A percentile compares a stretch with the other conserved stretches of the same genome.
Evolutionary conservation across 2,329 filamentous ascomycete genomes (phyloP).

Genomic region (Myriosclerotinia curreyana): DNA sequence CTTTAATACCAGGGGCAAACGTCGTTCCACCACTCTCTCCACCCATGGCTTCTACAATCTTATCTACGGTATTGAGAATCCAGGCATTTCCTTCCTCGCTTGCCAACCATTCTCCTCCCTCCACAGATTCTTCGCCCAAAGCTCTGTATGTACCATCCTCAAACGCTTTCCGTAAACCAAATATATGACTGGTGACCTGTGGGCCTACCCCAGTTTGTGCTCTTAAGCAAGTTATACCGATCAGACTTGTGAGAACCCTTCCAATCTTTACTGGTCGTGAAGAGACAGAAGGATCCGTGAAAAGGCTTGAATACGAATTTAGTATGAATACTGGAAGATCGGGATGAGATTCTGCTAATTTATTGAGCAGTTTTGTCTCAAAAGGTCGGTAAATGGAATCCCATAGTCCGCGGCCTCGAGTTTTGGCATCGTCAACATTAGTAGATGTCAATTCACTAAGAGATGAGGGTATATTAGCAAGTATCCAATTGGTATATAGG

Average conservation of each 20-base stretch:
- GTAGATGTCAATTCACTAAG: constrained; percentile 32
- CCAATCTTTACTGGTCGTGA: constrained; percentile 55
- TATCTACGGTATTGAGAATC: constrained; percentile 60
- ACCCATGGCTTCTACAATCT: constrained; percentile 53
- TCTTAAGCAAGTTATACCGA: constrained; percentile 71
- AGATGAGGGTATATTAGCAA: not conserved
- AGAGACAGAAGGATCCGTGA: constrained; percentile 61
- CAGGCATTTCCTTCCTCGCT: constrained; percentile 63
- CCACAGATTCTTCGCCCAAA: constrained; percentile 46
- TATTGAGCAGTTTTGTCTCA: constrained; percentile 65
- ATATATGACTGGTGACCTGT: constrained; percentile 78
- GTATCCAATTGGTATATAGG: not conserved
- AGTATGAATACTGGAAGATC: constrained; percentile 80
- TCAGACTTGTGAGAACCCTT: constrained; percentile 66
- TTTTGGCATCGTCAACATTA: constrained; percentile 54
- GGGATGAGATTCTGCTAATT: constrained; percentile 72
- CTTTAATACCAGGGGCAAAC: constrained; percentile 51
- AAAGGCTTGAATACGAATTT: constrained; percentile 69
- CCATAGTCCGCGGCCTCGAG: constrained; percentile 67
- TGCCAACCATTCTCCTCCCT: constrained; percentile 59
- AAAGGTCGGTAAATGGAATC: constrained; percentile 74
- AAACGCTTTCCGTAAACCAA: constrained; percentile 73
- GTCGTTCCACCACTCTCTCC: constrained; percentile 40
- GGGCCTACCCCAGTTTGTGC: constrained; percentile 80
- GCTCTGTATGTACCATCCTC: constrained; percentile 60